Evolutionary conservation across 2,329 filamentous ascomycete genomes (phyloP).

Genomic region (Xylariaceae sp.): DNA sequence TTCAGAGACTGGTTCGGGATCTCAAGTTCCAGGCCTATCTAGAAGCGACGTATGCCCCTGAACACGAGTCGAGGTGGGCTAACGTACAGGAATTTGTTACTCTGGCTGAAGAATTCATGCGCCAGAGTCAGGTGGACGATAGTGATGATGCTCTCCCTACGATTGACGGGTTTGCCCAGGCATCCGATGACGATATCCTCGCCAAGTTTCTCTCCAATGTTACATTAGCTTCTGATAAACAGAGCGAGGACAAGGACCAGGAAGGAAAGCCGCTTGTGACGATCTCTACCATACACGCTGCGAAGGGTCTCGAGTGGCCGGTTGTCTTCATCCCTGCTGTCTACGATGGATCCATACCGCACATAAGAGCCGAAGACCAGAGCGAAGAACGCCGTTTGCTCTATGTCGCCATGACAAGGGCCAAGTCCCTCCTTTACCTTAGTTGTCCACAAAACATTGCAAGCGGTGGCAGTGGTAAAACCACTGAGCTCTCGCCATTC

Average conservation of each 20-base stretch:
- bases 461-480: slow-evolving; percentile 44
- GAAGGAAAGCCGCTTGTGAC: slow-evolving; percentile 63
- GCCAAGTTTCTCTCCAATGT: slow-evolving; percentile 85
- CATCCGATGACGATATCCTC: slow-evolving; percentile 57
- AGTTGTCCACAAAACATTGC: slow-evolving; percentile 70
- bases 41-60: slow-evolving; percentile 57
- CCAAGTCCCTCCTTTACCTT: slow-evolving; percentile 78
- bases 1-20: slow-evolving; percentile 53
- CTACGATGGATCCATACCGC: slow-evolving; percentile 86
- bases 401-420: slow-evolving; percentile 95
- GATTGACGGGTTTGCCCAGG: slow-evolving; percentile 67
- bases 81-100: slow-evolving; percentile 85
- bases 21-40: slow-evolving; percentile 71
- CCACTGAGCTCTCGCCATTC: slow-evolving; percentile 65
- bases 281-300: slow-evolving; percentile 92
- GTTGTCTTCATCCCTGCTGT: slow-evolving; percentile 88
- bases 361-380: slow-evolving; percentile 75
- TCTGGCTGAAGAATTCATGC: slow-evolving; percentile 67
- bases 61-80: slow-evolving; percentile 74
- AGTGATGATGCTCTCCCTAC: slow-evolving; percentile 57
- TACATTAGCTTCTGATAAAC: slow-evolving; percentile 73
- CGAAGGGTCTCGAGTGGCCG: slow-evolving; percentile 95
- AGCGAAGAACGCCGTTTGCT: slow-evolving; percentile 84
- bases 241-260: slow-evolving; percentile 54
- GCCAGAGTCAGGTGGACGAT: slow-evolving; percentile 41